These are phyloP conservation scores for Uromyces viciae-fabae DNA, from an alignment of 1,284 basidiomycete species.

Conservation along the genomic window DNA sequence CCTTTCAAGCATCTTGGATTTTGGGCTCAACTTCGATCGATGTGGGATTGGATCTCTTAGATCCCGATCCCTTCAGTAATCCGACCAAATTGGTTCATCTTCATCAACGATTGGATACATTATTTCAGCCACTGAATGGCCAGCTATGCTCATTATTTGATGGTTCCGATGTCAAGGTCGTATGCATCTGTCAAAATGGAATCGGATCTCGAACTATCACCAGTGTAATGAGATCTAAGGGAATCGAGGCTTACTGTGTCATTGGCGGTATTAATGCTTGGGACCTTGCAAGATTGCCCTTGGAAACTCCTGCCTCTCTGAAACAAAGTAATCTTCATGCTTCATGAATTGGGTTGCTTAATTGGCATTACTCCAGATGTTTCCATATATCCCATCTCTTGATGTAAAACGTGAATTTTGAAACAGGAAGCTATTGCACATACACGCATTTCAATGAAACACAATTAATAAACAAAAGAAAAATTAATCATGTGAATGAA, in stretches of 20 bases:
- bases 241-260: conserved; percentile 1
- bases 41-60: not conserved
- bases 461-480: too few relatives aligned
- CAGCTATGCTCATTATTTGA: not conserved
- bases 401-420: too few relatives aligned
- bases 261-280: not conserved
- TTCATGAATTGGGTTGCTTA: too few relatives aligned
- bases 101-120: not conserved
- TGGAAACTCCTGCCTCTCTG: not conserved
- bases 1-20: not conserved
- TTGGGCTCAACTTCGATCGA: not conserved
- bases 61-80: not conserved
- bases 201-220: not conserved
- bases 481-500: too few relatives aligned
- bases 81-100: not conserved
- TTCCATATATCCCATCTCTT: too few relatives aligned
- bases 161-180: not conserved
- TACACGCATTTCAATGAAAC: too few relatives aligned
- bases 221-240: not conserved
- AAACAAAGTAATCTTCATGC: too few relatives aligned
- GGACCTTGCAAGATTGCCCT: not conserved
- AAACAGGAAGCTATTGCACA: too few relatives aligned
- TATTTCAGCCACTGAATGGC: not conserved
- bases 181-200: not conserved
- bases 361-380: too few relatives aligned